Conservation (phyloP, 1,284 basidiomycete genomes). For the Pseudozyma pruni region DNA sequence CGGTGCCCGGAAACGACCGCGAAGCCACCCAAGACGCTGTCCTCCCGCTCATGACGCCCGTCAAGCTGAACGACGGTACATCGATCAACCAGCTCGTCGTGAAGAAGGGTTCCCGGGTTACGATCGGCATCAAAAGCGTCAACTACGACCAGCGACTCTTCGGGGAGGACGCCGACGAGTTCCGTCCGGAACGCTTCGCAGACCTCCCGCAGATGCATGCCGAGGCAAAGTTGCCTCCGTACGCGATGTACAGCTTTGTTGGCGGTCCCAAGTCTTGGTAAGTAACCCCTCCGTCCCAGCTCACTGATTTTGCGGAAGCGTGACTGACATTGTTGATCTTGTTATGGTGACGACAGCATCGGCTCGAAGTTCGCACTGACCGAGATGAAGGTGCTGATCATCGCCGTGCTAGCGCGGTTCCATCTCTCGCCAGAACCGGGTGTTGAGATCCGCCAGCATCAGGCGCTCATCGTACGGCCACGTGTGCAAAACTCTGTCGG, state of each 20-base stretch:
- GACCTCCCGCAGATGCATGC: conserved; percentile 40
- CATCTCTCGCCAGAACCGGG: conserved; percentile 31
- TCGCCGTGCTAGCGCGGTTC: conserved; percentile 30
- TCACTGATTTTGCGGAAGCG: too few species aligned
- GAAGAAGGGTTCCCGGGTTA: conserved; percentile 51
- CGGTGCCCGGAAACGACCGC: conserved; percentile 57
- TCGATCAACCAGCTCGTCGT: conserved; percentile 44
- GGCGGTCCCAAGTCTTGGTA: conserved; percentile 52
- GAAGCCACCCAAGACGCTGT: conserved; percentile 44
- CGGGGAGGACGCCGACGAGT: conserved; percentile 56
- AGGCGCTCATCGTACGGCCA: conserved; percentile 48
- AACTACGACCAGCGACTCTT: conserved; percentile 52
- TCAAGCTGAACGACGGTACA: conserved; percentile 68
- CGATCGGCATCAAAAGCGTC: conserved; percentile 56
- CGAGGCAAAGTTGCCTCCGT: conserved; percentile 46
- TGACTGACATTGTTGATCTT: not conserved
- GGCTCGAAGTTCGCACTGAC: conserved; percentile 50
- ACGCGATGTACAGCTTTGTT: conserved; percentile 42
- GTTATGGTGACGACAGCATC: conserved; percentile 20
- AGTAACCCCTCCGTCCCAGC: not conserved
- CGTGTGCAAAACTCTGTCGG: conserved; percentile 18
- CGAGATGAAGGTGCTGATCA: conserved; percentile 51
- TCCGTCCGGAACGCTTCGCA: conserved; percentile 59
- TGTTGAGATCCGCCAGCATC: conserved; percentile 28
- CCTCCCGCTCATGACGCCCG: conserved; percentile 51